Evolutionary conservation across 192 early-diverging fungal genomes (phyloP), one percentile per base, ranked within the genome.

Genomic region (Mortierella alpina): DNA sequence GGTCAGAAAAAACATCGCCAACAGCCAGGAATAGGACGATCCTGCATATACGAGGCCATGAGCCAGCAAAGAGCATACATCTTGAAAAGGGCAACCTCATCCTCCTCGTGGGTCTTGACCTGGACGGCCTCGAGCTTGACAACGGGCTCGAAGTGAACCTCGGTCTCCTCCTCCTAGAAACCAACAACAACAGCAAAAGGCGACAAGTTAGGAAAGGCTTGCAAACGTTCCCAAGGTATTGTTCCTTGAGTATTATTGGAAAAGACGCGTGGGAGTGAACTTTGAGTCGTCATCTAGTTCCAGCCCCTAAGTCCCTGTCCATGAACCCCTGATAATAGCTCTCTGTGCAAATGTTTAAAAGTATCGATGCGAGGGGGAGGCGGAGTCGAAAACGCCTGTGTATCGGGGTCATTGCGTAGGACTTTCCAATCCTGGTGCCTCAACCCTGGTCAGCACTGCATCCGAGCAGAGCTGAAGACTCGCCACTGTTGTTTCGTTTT

Each of bases 81-180:
- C 87, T 98, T 98, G 88, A 98, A 99, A 57, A 94, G 66, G 46
- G 88, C 84, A 5, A 93, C 92, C 83, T 99, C 98, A 66, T 98
- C 96, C 84, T 99, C 98, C 87, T 99, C 98, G 60, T 92, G 83
- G 2, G 96, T 98, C 90, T 98, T 98, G 81, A 97, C 91, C 66
- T 94, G 90, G 59, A 98, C 90, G 80, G 97, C 90, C 60, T 94
- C 90, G 50, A 99, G 90, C 86, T 95, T 96, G 89, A 98, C 85
- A 67, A 99, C 86, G 46, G 98, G 98, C 81, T 98, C 96, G 86
- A 99, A 98, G 84, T 98, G 94, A 61, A 97, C 92, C 49, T 98
- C 96, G 58, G 89, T 90, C 76, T 95, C 94, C 75, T 96, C 96
- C 84, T 90, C 77, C 75, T 72, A 75, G 31, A 31, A 31, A 31